phyloP scores from a whole-genome alignment of 208 protist species.

The Trypanosoma scelopori region DNA sequence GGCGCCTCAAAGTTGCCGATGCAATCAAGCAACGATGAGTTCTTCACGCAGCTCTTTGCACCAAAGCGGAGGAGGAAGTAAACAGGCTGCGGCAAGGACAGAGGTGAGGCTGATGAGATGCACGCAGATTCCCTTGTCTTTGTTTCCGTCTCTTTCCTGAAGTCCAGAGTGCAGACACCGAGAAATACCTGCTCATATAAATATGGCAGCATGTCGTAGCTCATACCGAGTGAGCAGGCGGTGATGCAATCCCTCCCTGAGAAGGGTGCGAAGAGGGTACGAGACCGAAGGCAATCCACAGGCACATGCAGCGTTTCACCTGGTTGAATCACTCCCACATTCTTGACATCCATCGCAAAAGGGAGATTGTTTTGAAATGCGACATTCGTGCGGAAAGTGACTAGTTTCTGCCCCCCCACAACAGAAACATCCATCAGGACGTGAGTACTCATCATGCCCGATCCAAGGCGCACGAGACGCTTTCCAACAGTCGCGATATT shows the following conservation, averaged over 20 bases:
- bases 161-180: slow-evolving; percentile 32
- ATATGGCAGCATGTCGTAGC: slow-evolving; percentile 56
- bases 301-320: slow-evolving; percentile 25
- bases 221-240: slow-evolving; percentile 44
- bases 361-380: slow-evolving; percentile 53
- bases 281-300: slow-evolving; percentile 28
- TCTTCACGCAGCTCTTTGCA: slow-evolving; percentile 8
- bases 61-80: slow-evolving; percentile 52
- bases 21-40: slow-evolving; percentile 33
- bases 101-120: not conserved
- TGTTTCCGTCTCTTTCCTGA: not conserved
- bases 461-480: slow-evolving; percentile 13
- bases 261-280: slow-evolving; percentile 34
- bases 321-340: slow-evolving; percentile 29
- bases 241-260: slow-evolving; percentile 15
- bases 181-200: slow-evolving; percentile 49
- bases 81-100: slow-evolving; percentile 20
- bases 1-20: slow-evolving; percentile 43
- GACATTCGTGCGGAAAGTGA: slow-evolving; percentile 49
- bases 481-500: slow-evolving; percentile 22
- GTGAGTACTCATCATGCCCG: slow-evolving; percentile 28
- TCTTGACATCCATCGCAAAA: slow-evolving; percentile 33
- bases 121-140: slow-evolving; percentile 24
- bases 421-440: slow-evolving; percentile 53
- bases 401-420: slow-evolving; percentile 37